These are phyloP conservation scores for Ophiostoma montium DNA, from an alignment of 2,329 filamentous ascomycete species.

Conservation along the genomic window DNA sequence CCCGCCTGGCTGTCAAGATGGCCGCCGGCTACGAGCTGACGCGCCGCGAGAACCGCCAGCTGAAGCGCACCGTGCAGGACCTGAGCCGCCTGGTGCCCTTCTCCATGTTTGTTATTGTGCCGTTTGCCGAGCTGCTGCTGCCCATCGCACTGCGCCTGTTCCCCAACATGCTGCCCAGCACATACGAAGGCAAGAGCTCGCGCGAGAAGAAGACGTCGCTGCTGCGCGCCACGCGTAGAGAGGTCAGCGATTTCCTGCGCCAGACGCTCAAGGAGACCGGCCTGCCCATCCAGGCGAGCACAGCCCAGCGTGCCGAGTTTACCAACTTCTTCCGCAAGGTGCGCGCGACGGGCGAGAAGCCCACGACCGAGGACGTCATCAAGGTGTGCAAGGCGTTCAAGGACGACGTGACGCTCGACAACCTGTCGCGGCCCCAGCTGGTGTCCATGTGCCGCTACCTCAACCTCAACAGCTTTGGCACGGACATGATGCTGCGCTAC, in stretches of 20 bases:
- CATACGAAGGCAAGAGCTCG: constrained; percentile 82
- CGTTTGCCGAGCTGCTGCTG: constrained; percentile 84
- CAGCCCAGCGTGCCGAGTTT: constrained; percentile 85
- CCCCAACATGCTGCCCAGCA: constrained; percentile 94
- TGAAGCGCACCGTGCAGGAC: constrained; percentile 87
- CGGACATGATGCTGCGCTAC: constrained; percentile 95
- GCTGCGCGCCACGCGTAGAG: constrained; percentile 75
- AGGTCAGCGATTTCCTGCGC: constrained; percentile 81
- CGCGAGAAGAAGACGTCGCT: constrained; percentile 77
- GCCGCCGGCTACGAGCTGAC: constrained; percentile 93
- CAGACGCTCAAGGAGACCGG: constrained; percentile 88
- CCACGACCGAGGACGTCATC: constrained; percentile 82
- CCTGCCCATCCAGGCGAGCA: constrained; percentile 69
- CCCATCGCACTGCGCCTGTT: constrained; percentile 88
- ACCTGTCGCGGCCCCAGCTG: constrained; percentile 84
- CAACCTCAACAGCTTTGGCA: constrained; percentile 93
- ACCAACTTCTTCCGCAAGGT: constrained; percentile 96
- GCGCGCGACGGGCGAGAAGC: constrained; percentile 76
- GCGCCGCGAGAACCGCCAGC: constrained; percentile 80
- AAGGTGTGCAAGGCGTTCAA: constrained; percentile 99
- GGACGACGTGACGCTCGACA: constrained; percentile 93
- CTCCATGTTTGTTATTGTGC: constrained; percentile 91
- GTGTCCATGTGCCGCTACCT: constrained; percentile 98
- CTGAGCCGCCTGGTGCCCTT: constrained; percentile 86
- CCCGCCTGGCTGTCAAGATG: constrained; percentile 87